Evolutionary conservation across 2,329 filamentous ascomycete genomes (phyloP).

Genomic region (Magnaporthiopsis rhizophila): DNA sequence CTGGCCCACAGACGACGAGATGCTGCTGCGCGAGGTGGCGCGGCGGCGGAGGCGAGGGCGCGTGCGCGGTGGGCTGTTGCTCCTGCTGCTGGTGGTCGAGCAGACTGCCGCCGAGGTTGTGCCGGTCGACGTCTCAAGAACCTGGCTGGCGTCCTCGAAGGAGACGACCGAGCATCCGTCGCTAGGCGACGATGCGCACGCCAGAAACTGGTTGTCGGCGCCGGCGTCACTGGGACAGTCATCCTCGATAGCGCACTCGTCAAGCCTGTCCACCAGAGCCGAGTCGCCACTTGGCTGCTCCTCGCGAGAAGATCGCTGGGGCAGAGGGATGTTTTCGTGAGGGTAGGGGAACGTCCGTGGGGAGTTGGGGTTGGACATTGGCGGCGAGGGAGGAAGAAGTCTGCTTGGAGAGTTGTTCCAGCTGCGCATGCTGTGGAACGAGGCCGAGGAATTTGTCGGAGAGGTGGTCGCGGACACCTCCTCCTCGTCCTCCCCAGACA

Average conservation of each 20-base stretch:
- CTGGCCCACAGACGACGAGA: conserved; percentile 34
- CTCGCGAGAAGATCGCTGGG: conserved; percentile 8
- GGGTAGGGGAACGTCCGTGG: conserved; percentile 30
- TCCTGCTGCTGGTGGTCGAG: neutral
- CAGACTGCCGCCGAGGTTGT: neutral
- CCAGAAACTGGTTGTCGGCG: neutral
- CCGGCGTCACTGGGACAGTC: neutral
- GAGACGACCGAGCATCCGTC: neutral
- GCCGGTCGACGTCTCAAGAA: neutral
- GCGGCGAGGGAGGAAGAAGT: conserved; percentile 36
- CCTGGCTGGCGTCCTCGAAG: neutral
- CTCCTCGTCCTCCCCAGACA: conserved; percentile 13
- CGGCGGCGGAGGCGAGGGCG: conserved; percentile 38
- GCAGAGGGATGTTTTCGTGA: conserved; percentile 30
- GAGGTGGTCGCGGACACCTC: conserved; percentile 24
- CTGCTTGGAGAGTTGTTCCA: conserved; percentile 40
- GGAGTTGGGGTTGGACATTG: conserved; percentile 30
- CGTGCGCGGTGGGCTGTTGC: neutral
- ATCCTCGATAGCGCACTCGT: neutral
- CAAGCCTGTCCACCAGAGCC: neutral
- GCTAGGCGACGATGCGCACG: conserved; percentile 1
- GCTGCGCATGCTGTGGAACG: conserved; percentile 46
- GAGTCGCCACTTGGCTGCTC: neutral
- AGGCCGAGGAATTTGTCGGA: conserved; percentile 39
- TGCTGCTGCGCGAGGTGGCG: conserved; percentile 39